Evolutionary conservation across 106 monocot genomes (phyloP), one percentile per base, ranked within the genome.

Genomic region (Apostasia ramifera): DNA sequence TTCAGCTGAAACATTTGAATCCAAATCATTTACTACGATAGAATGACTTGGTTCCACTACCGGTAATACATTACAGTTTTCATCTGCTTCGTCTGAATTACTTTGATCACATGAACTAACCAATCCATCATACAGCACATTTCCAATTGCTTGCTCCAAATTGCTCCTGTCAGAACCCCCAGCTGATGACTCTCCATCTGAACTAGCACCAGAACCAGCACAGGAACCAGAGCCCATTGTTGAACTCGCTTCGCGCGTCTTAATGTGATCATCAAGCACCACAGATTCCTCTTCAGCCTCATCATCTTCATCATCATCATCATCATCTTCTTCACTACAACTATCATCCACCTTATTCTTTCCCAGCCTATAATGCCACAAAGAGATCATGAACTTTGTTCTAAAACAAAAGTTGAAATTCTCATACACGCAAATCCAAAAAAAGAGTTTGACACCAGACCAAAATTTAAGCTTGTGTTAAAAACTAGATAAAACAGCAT

Each of bases 331-430:
- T 26, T 84, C 91, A 49, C 83, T 86, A 13, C 87, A 84, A 79
- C 85, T 91, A 37, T 85, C 94, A 42, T 84, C 81, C 55, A 91
- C 44, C 55, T 71, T 88, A 53, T 85, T 77, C 81, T 95, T 91
- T 6, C 94, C 94, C 79, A 88, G 2, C 91, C 94, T 91, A 74
- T 71, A 84, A 39, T 69, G 69, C 46, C 26, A 74, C 8, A 60
- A 57, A 57, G 3, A 52, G 26, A 63, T 26, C 48, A 65, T 26
- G 26, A 26, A 26, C 26, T 26, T 26, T 26, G 26, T 26, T 26
- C 26, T 26, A 26, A 26, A 26, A 26, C 26, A 26, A 26, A 26
- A 26, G 26, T 26, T 26, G 26, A 26, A 26, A 26, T 26, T 26
- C 26, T 26, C 26, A 26, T 65, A 42, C 68, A 53, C 6, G 41